Conservation (phyloP, 2,329 filamentous ascomycete genomes). For the Phyllosticta citribraziliensis region DNA sequence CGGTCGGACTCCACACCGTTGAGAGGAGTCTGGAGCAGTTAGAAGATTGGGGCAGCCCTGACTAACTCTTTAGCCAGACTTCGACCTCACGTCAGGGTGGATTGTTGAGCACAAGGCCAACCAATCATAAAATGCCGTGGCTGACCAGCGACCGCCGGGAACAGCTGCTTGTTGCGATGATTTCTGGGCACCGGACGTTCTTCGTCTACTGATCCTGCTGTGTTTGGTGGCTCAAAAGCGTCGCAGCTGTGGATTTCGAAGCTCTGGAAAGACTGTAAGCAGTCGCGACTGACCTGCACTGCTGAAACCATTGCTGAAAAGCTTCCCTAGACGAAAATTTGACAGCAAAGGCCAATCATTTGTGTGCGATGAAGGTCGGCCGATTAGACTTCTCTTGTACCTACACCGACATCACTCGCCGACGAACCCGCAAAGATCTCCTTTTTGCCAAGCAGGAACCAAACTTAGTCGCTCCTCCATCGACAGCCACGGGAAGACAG, state of each 20-base stretch:
- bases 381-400: not conserved
- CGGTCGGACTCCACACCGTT: not conserved
- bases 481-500: not conserved
- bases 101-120: not conserved
- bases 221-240: not conserved
- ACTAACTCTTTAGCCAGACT: not conserved
- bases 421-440: not conserved
- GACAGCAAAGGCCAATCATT: not conserved
- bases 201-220: not conserved
- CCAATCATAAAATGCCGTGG: not conserved
- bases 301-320: not conserved
- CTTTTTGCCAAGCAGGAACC: not conserved
- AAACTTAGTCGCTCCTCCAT: not conserved
- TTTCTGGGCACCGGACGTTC: not conserved
- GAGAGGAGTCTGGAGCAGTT: not conserved
- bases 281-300: not conserved
- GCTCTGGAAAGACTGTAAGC: not conserved
- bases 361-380: not conserved
- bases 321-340: not conserved
- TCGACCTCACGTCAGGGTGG: not conserved
- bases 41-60: not conserved
- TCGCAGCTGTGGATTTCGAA: not conserved
- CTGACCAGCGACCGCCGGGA: not conserved
- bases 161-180: not conserved
- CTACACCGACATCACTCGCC: not conserved